Percentiles rank a stretch among this genome's conserved stretches.
Conservation (phyloP, 1,284 basidiomycete genomes). For the Malassezia caprae region DNA sequence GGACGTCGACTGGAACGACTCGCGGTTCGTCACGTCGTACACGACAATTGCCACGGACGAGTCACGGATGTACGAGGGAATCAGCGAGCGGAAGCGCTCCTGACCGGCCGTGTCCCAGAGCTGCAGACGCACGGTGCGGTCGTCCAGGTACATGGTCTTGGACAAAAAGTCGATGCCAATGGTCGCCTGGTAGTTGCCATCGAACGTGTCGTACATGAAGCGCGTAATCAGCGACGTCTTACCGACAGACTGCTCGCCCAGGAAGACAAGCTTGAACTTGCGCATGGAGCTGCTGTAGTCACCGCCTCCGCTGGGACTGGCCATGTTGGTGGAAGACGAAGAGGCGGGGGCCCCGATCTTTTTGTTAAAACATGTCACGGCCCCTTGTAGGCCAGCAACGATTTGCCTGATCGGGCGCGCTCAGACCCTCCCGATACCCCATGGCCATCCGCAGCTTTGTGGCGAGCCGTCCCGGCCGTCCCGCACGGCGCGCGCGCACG, state of each 20-base stretch:
- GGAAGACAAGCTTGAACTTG: conserved; percentile 48
- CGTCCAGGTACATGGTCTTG: conserved; percentile 99
- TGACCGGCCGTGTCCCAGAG: conserved; percentile 93
- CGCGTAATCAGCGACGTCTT: conserved; percentile 91
- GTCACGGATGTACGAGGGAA: conserved; percentile 97
- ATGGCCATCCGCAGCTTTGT: background rate
- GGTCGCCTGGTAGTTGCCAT: conserved; percentile 98
- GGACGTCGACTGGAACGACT: conserved; percentile 88
- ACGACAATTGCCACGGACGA: conserved; percentile 97
- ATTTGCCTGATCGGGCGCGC: background rate
- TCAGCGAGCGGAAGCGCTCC: conserved; percentile 95
- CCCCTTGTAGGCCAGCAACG: background rate
- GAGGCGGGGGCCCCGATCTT: background rate
- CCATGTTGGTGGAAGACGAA: conserved; percentile 9
- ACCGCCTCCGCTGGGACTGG: conserved; percentile 15
- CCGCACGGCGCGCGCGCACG: background rate
- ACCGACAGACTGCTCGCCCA: conserved; percentile 43
- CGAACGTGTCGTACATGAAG: conserved; percentile 97
- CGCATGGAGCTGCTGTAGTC: conserved; percentile 45
- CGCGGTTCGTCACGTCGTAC: conserved; percentile 97
- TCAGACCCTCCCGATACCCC: background rate
- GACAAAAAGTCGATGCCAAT: conserved; percentile 99
- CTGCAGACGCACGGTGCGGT: conserved; percentile 91
- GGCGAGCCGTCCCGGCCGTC: background rate
- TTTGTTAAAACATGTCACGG: background rate